Base-by-base conservation (phyloP, 164 flowering plant species). In the Berberis vulgaris region DNA sequence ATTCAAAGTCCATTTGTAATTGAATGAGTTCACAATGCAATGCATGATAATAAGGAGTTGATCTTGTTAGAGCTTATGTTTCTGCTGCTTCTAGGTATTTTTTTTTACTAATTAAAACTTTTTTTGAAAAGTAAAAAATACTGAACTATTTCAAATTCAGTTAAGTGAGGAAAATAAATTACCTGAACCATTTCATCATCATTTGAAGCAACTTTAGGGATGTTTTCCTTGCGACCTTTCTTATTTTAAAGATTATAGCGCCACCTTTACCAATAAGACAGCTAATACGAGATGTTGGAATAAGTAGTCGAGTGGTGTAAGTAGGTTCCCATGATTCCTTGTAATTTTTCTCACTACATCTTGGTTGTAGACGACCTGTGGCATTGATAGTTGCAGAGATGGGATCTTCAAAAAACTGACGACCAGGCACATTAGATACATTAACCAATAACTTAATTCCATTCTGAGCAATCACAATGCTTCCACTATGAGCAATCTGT, bases 121-220 rank as follows among this genome's bases (percentile, higher is more conserved):
- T n/a, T n/a, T n/a, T n/a, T n/a, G n/a, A n/a, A n/a, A n/a, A n/a
- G n/a, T n/a, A n/a, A n/a, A n/a, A n/a, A n/a, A n/a, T n/a, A n/a
- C n/a, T n/a, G n/a, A n/a, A n/a, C n/a, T n/a, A n/a, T n/a, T n/a
- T n/a, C n/a, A n/a, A n/a, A n/a, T n/a, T n/a, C n/a, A n/a, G n/a
- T n/a, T n/a, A n/a, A n/a, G n/a, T n/a, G n/a, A n/a, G n/a, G n/a
- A n/a, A n/a, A 10, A 3, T 46, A 5, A 43, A 43, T 69, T 74
- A 94, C 99, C 97, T 86, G 97, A 65, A 95, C 99, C 94, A 95
- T 80, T 78, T 95, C 97, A 67, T 95, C 99, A 77, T 89, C 97
- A 38, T 82, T 84, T 63, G 87, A 69, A 52, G 97, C 99, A 78
- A 91, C 78, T 69, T 89, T 91, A 3, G 97, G 97, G 66, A 89